Base-by-base conservation (phyloP, 106 monocot genomes). In the Dendrobium nobile region DNA sequence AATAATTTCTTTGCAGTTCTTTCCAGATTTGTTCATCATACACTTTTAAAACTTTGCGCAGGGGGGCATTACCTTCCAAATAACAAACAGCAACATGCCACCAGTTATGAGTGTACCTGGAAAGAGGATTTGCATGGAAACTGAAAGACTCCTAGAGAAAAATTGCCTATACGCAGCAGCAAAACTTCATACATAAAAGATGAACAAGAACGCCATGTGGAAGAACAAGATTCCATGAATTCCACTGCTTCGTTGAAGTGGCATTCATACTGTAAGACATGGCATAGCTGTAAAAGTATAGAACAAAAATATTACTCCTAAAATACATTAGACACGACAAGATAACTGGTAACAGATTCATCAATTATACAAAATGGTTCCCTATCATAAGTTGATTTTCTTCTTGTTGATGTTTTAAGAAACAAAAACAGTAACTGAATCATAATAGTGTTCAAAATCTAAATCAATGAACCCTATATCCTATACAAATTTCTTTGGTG, bases 11-110 rank as follows among this genome's bases (percentile, higher is more conserved):
- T 77, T 95, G 79, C 45, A 93, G 59, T 61, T 91, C 95, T 80
- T 89, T 88, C 92, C 85, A 89, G 59, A 95, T 89, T 77, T 43
- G 44, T 24, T 86, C 24, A 82, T 91, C 90, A 87, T 95, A 95
- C 44, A 91, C 51, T 70, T 92, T 85, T 77, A 92, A 68, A 77
- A 92, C 87, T 85, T 92, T 95, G 73, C 79, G 33, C 17, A 89
- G 5, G 73, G 92, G 86, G 55, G 89, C 80, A 85, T 92, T 83
- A 75, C 89, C 95, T 92, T 95, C 95, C 76, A 95, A 75, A 81
- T 95, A 95, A 80, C 95, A 95, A 72, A 95, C 80, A 82, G 95
- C 92, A 48, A 92, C 88, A 87, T 95, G 95, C 95, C 95, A 95
- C 95, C 95, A 95, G 80, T 91, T 92, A 75, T 95, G 95, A 28